Evolutionary conservation across 2,329 filamentous ascomycete genomes (phyloP).

Genomic region (Fusarium palustre): DNA sequence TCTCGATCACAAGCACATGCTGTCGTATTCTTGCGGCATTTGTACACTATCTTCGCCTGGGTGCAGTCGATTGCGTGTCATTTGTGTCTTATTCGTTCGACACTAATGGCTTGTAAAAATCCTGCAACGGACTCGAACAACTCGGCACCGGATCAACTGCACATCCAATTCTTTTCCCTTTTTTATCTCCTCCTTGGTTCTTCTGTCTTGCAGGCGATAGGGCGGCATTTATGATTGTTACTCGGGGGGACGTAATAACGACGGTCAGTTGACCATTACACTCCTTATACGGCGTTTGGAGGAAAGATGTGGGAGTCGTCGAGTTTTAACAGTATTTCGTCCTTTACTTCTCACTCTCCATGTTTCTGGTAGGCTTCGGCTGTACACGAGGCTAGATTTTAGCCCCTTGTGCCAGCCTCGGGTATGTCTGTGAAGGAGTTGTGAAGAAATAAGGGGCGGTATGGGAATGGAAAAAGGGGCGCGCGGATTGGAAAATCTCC

Average conservation of each 20-base stretch:
- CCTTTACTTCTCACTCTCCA: constrained; percentile 26
- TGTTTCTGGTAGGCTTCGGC: constrained; percentile 12
- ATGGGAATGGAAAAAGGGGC: constrained; percentile 18
- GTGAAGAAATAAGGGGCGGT: constrained; percentile 13
- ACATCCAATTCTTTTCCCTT: constrained; percentile 11
- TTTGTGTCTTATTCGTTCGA: constrained; percentile 19
- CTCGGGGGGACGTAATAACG: constrained; percentile 55
- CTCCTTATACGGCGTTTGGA: constrained; percentile 54
- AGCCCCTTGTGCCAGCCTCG: not conserved
- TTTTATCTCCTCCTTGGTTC: constrained; percentile 26
- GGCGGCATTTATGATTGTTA: constrained; percentile 47
- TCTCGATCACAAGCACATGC: constrained; percentile 13
- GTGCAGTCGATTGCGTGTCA: constrained; percentile 16
- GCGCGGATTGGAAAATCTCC: constrained; percentile 47
- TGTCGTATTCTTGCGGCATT: constrained; percentile 17
- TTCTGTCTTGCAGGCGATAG: constrained; percentile 41
- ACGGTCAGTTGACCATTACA: constrained; percentile 54
- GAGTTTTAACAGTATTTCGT: constrained; percentile 38
- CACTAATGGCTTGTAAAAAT: constrained; percentile 29
- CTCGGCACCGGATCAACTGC: constrained; percentile 14
- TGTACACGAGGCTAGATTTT: constrained; percentile 5
- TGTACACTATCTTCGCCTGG: constrained; percentile 18
- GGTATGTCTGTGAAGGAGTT: constrained; percentile 3
- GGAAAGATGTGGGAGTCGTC: constrained; percentile 48
- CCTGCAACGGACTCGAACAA: constrained; percentile 15